Conservation (phyloP, 805 yeast genomes). For the Candida nanaspora region DNA sequence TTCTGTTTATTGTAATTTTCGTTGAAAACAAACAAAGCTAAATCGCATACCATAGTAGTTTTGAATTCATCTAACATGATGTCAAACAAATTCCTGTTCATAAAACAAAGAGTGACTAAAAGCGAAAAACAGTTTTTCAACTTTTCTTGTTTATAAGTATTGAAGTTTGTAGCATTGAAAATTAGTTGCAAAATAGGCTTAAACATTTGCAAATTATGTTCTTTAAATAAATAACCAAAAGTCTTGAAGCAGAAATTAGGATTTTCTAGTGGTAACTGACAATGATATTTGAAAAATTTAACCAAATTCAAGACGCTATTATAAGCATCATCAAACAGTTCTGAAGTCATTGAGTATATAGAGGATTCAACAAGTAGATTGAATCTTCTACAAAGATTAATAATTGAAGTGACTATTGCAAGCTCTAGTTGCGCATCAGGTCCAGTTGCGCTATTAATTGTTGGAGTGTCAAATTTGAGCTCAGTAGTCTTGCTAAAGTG, state of each 20-base stretch:
- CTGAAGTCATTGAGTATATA: neutral
- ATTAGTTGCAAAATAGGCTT: conserved; percentile 9
- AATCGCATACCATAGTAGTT: conserved; percentile 5
- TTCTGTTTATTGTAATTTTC: neutral
- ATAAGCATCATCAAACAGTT: neutral
- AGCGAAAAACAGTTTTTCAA: conserved; percentile 14
- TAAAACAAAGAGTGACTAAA: conserved; percentile 14
- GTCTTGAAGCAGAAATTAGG: conserved; percentile 19
- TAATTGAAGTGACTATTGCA: conserved; percentile 17
- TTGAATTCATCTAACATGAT: conserved; percentile 6
- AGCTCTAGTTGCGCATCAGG: conserved; percentile 12
- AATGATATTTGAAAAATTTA: conserved; percentile 19
- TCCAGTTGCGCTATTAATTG: too few relatives aligned
- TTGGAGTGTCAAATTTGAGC: too few relatives aligned
- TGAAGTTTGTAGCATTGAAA: conserved; percentile 8
- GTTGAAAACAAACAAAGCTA: conserved; percentile 6
- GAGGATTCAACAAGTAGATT: conserved; percentile 5
- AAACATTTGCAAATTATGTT: conserved; percentile 4
- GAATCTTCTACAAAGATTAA: conserved; percentile 11
- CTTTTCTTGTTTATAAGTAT: conserved; percentile 11
- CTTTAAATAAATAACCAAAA: conserved; percentile 15
- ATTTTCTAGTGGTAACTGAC: conserved; percentile 16
- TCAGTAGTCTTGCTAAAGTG: too few relatives aligned
- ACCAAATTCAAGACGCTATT: neutral
- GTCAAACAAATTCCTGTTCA: conserved; percentile 11